phyloP scores from a whole-genome alignment of 768 basidiomycete species.

The Russula sp. region DNA sequence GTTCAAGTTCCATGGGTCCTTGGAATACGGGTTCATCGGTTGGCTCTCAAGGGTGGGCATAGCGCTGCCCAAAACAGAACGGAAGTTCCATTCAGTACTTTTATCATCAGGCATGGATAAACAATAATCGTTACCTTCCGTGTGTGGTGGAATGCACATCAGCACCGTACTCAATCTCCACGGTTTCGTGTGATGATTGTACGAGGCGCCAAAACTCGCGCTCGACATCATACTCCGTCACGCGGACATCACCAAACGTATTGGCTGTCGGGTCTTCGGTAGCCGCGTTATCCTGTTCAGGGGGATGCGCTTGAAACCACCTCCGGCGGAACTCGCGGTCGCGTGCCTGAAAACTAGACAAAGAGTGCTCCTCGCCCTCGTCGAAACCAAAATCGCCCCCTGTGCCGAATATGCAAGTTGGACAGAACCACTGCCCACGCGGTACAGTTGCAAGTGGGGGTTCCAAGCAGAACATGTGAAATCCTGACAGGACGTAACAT shows the following conservation, averaged over 20 bases:
- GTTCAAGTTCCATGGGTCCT: constrained; percentile 96
- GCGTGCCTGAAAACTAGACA: constrained; percentile 86
- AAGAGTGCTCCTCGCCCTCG: constrained; percentile 91
- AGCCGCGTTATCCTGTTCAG: constrained; percentile 8
- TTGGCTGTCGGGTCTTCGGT: constrained; percentile 40
- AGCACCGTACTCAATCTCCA: constrained; percentile 99
- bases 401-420: constrained; percentile 81
- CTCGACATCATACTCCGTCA: constrained; percentile 92
- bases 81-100: constrained; percentile 6
- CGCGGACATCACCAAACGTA: constrained; percentile 48
- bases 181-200: constrained; percentile 80
- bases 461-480: constrained; percentile 95
- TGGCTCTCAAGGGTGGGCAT: constrained; percentile 95
- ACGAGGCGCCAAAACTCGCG: constrained; percentile 96
- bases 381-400: constrained; percentile 98
- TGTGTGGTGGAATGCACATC: constrained; percentile 97
- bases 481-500: constrained; percentile 46
- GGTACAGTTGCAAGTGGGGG: constrained; percentile 83
- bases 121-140: constrained; percentile 62
- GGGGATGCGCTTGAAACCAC: constrained; percentile 83
- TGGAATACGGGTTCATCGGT: constrained; percentile 78
- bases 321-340: constrained; percentile 81
- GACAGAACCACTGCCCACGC: constrained; percentile 94
- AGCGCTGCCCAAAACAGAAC: constrained; percentile 44
- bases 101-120: constrained; percentile 9